A percentile compares a stretch with the other conserved stretches of the same genome.
Conservation (phyloP, 2,329 filamentous ascomycete species). For the Diaporthe humulicola region DNA sequence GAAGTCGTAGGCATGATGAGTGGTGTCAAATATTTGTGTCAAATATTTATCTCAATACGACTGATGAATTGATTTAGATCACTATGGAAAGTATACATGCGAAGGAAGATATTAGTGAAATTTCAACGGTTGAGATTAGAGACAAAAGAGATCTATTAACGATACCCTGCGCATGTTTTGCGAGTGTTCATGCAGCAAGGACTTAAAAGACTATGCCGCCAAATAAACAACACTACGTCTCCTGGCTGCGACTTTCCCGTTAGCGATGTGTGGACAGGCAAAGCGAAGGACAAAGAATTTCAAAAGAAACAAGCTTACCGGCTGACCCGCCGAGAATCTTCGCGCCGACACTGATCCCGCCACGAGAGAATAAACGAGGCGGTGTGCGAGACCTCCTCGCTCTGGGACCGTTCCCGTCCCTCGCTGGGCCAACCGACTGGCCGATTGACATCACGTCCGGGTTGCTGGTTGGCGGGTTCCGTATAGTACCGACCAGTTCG, state of each 20-base stretch:
- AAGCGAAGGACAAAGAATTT: background rate
- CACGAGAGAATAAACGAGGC: background rate
- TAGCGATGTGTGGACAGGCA: too few species aligned
- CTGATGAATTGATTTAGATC: background rate
- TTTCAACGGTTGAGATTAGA: background rate
- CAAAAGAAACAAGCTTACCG: background rate
- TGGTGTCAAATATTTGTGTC: too few species aligned
- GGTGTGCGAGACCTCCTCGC: background rate
- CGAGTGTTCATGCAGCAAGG: background rate
- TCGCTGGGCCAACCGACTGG: background rate
- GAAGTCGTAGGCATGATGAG: background rate
- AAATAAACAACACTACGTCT: background rate
- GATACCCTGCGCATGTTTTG: too few species aligned
- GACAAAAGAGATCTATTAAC: background rate
- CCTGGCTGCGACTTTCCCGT: background rate
- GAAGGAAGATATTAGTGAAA: background rate
- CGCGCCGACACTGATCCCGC: background rate
- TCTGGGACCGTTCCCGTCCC: background rate
- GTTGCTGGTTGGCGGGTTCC: background rate
- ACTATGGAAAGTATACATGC: background rate
- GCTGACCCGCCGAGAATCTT: background rate
- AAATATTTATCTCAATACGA: background rate
- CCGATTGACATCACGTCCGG: too few species aligned
- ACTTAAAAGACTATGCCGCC: background rate
- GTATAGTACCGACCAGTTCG: background rate